phyloP scores from a whole-genome alignment of 495 filamentous ascomycete species.

The Penicillium antarcticum region DNA sequence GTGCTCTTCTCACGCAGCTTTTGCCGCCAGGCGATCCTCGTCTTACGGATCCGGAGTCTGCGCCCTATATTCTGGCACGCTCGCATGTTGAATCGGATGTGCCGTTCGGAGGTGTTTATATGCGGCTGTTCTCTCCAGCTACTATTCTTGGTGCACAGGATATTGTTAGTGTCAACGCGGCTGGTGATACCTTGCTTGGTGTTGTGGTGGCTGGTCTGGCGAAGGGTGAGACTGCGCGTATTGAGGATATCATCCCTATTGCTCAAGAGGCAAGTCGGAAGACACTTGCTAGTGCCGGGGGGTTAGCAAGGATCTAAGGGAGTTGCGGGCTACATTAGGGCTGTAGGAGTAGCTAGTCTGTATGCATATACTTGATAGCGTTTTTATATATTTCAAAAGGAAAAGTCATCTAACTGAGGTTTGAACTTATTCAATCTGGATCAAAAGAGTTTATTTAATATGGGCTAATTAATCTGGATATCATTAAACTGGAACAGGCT shows the following conservation, averaged over 20 bases:
- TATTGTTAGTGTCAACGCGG: constrained; percentile 87
- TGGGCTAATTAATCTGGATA: no score
- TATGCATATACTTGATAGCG: constrained; percentile 1
- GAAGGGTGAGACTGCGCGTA: constrained; percentile 15
- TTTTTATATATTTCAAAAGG: background rate
- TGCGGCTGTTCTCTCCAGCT: constrained; percentile 70
- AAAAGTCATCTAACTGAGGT: background rate
- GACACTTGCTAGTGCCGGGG: constrained; percentile 69
- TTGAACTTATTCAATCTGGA: background rate
- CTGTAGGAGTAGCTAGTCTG: background rate
- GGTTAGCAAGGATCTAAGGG: constrained; percentile 54
- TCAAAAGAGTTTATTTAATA: no score
- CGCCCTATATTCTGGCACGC: constrained; percentile 67
- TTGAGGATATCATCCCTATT: constrained; percentile 43
- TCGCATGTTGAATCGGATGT: constrained; percentile 39
- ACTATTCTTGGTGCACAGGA: constrained; percentile 57
- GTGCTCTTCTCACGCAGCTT: constrained; percentile 75
- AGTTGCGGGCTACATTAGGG: constrained; percentile 9
- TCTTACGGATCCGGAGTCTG: constrained; percentile 55
- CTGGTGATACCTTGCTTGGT: constrained; percentile 89
- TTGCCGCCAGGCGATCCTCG: constrained; percentile 60
- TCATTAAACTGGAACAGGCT: no score
- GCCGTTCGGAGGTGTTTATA: constrained; percentile 74
- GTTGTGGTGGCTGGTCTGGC: constrained; percentile 68
- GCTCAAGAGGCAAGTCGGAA: constrained; percentile 72